Evolutionary conservation across 108 stramenopile genomes (phyloP), one percentile per base, ranked within the genome.

Genomic region (Stephanodiscus minutulus): DNA sequence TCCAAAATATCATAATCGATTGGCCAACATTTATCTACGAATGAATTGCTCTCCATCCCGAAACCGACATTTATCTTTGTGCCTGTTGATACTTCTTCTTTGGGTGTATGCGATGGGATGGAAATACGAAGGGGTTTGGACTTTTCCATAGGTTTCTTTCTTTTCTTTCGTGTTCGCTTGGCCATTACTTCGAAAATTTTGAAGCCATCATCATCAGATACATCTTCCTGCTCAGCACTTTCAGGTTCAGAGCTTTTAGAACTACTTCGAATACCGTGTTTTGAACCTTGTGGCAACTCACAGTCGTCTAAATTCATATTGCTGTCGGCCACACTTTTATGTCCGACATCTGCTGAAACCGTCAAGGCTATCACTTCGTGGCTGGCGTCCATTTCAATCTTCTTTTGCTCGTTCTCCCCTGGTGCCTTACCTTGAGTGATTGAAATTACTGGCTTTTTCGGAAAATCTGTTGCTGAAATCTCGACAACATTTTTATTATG

Each of bases 101-200:
- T 39, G 33, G 48, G 21, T 43, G 70, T 28, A 13, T 49, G 36
- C 33, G 61, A 41, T 15, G 36, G 61, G 35, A 53, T 41, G 15
- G 61, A 48, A 52, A 72, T 62, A 1, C 36, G 49, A 28, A 72
- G 27, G 3, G 67, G 9, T 10, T 54, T 57, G 25, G 55, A 41
- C 41, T 56, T 68, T 31, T 37, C 29, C 1, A 55, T 5, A n/a
- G 29, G 37, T 61, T 35, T 11, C 49, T 35, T 71, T 61, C 47
- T 52, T 13, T 61, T 60, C 35, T 61, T 61, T 13, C 60, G 49
- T 33, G 12, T 52, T 18, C 60, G 60, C 44, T 48, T 61, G 43
- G 31, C 49, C 6, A 71, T 60, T 52, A 33, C 15, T 29, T 71
- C 70, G 58, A 71, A 71, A 24, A 49, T 49, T 21, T 20, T 29